These are phyloP conservation scores for Syzygium jambos DNA, from an alignment of 345 rosid species.

Conservation along the genomic window DNA sequence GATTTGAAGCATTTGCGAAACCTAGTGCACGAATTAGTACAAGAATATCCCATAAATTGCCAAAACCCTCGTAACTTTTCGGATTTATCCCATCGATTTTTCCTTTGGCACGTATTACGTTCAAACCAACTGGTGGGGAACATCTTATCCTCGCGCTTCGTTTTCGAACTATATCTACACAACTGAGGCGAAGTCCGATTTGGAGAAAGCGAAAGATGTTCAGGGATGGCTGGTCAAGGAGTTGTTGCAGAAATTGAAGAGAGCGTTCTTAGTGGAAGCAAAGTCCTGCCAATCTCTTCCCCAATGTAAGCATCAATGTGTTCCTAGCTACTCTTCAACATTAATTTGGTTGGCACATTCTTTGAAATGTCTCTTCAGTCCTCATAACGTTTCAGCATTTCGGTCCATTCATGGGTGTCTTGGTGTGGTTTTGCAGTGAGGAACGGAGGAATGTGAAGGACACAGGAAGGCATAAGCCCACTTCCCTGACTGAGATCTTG, in stretches of 20 bases:
- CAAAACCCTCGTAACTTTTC: not conserved
- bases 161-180: not conserved
- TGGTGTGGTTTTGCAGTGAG: not conserved
- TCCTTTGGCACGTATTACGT: not conserved
- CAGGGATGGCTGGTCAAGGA: slow-evolving; percentile 8
- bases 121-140: not conserved
- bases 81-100: not conserved
- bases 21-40: not conserved
- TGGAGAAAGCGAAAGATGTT: not conserved
- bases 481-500: not conserved
- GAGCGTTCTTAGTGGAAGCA: not conserved
- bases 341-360: not conserved
- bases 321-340: not conserved
- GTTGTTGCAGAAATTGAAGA: slow-evolving; percentile 8
- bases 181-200: not conserved
- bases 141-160: not conserved
- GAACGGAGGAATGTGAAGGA: not conserved
- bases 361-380: not conserved
- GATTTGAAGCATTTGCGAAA: not conserved
- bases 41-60: not conserved
- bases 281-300: slow-evolving; percentile 10
- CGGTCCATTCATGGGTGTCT: not conserved
- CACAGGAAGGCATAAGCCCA: not conserved
- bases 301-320: not conserved
- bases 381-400: not conserved